These are phyloP conservation scores for Alternaria arborescens DNA, from an alignment of 2,329 filamentous ascomycete species.

Conservation along the genomic window DNA sequence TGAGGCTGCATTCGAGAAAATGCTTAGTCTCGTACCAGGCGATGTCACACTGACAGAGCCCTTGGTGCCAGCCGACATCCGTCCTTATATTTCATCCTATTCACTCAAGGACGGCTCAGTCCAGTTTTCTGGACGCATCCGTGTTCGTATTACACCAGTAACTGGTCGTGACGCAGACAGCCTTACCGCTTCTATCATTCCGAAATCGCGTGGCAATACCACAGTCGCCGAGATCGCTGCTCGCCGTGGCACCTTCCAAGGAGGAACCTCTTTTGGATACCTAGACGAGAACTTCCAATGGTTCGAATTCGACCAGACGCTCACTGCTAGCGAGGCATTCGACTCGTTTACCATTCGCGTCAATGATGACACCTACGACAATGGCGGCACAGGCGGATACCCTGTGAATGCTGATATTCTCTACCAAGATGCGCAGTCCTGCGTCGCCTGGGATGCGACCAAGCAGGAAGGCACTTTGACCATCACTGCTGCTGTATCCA, in stretches of 20 bases:
- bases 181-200: constrained; percentile 12
- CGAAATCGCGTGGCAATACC: constrained; percentile 5
- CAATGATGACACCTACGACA: constrained; percentile 13
- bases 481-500: constrained; percentile 10
- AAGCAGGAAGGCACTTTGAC: constrained; percentile 4
- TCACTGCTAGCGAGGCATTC: constrained; percentile 7
- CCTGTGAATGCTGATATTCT: constrained; percentile 14
- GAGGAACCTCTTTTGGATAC: constrained; percentile 14
- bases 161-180: constrained; percentile 12
- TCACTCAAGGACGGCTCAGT: constrained; percentile 21
- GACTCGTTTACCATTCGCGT: constrained; percentile 18
- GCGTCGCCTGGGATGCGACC: background rate
- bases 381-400: constrained; percentile 17
- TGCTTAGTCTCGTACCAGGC: constrained; percentile 34
- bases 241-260: background rate
- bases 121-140: constrained; percentile 26
- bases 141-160: constrained; percentile 22
- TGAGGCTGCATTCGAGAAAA: constrained; percentile 26
- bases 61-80: constrained; percentile 24
- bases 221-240: constrained; percentile 1
- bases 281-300: constrained; percentile 11
- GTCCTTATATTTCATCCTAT: constrained; percentile 28
- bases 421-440: constrained; percentile 12
- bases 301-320: constrained; percentile 14
- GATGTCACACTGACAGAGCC: constrained; percentile 30